phyloP scores from a whole-genome alignment of 1,284 basidiomycete genomes.

The Ceratobasidium sp. region DNA sequence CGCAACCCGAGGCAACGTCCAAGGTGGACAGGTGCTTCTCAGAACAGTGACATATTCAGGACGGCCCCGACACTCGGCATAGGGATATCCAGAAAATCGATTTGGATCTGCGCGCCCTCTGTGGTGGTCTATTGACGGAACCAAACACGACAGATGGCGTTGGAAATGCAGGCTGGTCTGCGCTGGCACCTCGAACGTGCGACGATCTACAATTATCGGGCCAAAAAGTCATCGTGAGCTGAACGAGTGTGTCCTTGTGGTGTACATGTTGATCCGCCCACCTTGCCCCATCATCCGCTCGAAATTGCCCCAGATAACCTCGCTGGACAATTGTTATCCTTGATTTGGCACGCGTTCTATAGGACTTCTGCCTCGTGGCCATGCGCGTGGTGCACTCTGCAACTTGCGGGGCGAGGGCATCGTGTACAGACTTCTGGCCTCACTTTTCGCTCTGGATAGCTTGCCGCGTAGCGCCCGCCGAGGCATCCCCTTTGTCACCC shows the following conservation, averaged over 20 bases:
- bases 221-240: conserved; percentile 15
- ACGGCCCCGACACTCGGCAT: no score
- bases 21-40: no score
- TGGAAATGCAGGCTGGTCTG: conserved; percentile 3
- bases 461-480: conserved; percentile 6
- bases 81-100: no score
- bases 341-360: conserved; percentile 24
- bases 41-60: no score
- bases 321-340: conserved; percentile 23
- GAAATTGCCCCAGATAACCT: conserved; percentile 16
- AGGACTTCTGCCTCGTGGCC: conserved; percentile 24
- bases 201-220: background rate
- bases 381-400: conserved; percentile 12
- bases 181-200: background rate
- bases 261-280: background rate
- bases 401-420: conserved; percentile 16
- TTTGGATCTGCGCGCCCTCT: background rate
- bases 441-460: conserved; percentile 16
- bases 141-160: background rate
- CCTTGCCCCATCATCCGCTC: background rate
- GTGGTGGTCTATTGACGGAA: conserved; percentile 6
- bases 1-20: no score
- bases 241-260: background rate
- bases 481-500: conserved; percentile 12
- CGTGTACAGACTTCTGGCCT: conserved; percentile 17